A percentile compares a stretch with the other conserved stretches of the same genome.
Conservation (phyloP, 179 eudicot species). For the Pouteria campechiana region DNA sequence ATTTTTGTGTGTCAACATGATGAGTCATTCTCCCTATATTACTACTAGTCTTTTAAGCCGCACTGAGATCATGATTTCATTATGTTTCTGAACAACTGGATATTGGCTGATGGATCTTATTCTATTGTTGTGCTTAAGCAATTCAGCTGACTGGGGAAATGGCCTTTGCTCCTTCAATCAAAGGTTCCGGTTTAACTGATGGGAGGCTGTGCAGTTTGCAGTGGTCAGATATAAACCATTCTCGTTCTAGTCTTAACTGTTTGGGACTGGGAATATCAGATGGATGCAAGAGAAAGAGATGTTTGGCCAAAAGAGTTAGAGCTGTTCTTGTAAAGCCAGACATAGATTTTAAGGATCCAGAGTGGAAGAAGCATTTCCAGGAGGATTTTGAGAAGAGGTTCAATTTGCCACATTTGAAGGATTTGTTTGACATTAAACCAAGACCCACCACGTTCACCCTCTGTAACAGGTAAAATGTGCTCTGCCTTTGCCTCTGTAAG, state of each 20-base stretch:
- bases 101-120: too few species aligned
- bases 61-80: too few species aligned
- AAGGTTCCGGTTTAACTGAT: slow-evolving; percentile 5
- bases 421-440: slow-evolving; percentile 27
- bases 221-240: neutral
- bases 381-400: slow-evolving; percentile 35
- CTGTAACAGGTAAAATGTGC: slow-evolving; percentile 27
- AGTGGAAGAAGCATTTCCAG: slow-evolving; percentile 35
- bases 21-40: too few species aligned
- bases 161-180: slow-evolving; percentile 14
- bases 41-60: too few species aligned
- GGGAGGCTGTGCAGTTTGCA: neutral
- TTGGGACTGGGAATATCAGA: slow-evolving; percentile 8
- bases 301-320: slow-evolving; percentile 7
- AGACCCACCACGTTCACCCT: slow-evolving; percentile 40
- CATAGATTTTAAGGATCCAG: slow-evolving; percentile 33
- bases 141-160: slow-evolving; percentile 6
- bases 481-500: neutral
- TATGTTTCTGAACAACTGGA: too few species aligned
- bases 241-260: neutral
- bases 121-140: neutral
- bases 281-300: slow-evolving; percentile 9
- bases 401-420: slow-evolving; percentile 38
- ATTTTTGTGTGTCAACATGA: too few species aligned
- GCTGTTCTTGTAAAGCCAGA: slow-evolving; percentile 12